A percentile compares a stretch with the other conserved stretches of the same genome.
Evolutionary conservation across 2,329 filamentous ascomycete genomes (phyloP).

Genomic region (Endothia cerciana): DNA sequence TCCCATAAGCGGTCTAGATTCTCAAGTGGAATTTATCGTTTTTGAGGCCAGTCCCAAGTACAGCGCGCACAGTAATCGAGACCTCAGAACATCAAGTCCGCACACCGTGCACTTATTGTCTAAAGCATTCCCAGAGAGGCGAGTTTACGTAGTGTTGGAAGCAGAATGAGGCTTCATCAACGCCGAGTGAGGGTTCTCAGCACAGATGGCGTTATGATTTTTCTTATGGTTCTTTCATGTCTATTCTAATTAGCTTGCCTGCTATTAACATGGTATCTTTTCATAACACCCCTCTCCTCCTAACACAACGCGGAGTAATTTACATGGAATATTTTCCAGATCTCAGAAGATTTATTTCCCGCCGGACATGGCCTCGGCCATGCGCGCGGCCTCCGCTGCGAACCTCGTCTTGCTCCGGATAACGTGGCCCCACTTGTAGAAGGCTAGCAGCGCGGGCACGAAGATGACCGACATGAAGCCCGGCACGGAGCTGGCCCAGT

Average conservation of each 20-base stretch:
- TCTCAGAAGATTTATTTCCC: constrained; percentile 16
- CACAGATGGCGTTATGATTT: background rate
- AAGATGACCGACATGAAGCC: constrained; percentile 73
- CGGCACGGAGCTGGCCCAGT: constrained; percentile 79
- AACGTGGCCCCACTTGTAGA: constrained; percentile 65
- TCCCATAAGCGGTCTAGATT: too few species aligned
- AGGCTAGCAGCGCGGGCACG: constrained; percentile 80
- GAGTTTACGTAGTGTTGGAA: too few species aligned
- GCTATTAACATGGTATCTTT: constrained; percentile 4
- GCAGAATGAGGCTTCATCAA: too few species aligned
- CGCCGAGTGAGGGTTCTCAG: too few species aligned
- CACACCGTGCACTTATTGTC: too few species aligned
- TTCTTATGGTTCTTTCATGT: background rate
- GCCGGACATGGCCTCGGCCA: constrained; percentile 27
- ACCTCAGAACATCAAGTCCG: too few species aligned
- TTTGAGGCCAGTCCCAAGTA: too few species aligned
- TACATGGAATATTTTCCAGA: constrained; percentile 1
- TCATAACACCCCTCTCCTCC: background rate
- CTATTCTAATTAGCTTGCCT: background rate
- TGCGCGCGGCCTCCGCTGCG: constrained; percentile 22
- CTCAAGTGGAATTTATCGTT: too few species aligned
- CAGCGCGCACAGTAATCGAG: too few species aligned
- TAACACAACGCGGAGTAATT: background rate
- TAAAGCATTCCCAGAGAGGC: too few species aligned
- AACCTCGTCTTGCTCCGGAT: constrained; percentile 58